phyloP scores from a whole-genome alignment of 2,329 filamentous ascomycete species.

The Helotiales sp. region DNA sequence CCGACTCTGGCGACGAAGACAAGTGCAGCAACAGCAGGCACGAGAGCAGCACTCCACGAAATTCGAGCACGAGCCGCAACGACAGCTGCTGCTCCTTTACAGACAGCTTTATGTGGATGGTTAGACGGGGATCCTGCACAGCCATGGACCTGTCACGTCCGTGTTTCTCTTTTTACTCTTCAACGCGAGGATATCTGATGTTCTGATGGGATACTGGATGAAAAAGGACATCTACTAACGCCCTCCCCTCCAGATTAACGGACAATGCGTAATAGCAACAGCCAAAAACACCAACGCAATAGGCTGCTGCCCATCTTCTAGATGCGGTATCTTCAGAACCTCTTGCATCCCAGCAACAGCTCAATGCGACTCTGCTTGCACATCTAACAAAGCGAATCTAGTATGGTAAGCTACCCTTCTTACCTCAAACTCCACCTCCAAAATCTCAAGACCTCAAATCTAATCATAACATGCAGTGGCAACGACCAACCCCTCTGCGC shows the following conservation, averaged over 20 bases:
- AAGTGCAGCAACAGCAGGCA: not conserved
- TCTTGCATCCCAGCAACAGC: not conserved
- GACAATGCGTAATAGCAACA: not conserved
- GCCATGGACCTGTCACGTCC: not conserved
- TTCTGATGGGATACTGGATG: too few species aligned
- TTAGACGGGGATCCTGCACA: not conserved
- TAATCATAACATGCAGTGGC: not conserved
- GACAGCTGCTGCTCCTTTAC: not conserved
- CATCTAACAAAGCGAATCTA: constrained; percentile 1
- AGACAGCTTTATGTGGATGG: constrained; percentile 2
- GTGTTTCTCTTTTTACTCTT: too few species aligned
- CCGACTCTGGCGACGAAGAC: not conserved
- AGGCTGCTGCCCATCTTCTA: not conserved
- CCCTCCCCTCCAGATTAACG: too few species aligned
- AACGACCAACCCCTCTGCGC: constrained; percentile 1
- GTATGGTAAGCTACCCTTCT: not conserved
- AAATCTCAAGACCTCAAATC: too few species aligned
- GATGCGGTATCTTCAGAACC: not conserved
- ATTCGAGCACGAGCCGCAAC: not conserved
- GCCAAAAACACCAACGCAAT: not conserved
- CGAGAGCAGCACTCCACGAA: not conserved
- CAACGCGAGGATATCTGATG: too few species aligned
- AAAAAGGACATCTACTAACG: too few species aligned
- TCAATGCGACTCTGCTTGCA: not conserved
- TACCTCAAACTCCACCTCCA: too few species aligned